Evolutionary conservation across 768 basidiomycete genomes (phyloP), one percentile per base, ranked within the genome.

Genomic region (Mycena rebaudengoi): DNA sequence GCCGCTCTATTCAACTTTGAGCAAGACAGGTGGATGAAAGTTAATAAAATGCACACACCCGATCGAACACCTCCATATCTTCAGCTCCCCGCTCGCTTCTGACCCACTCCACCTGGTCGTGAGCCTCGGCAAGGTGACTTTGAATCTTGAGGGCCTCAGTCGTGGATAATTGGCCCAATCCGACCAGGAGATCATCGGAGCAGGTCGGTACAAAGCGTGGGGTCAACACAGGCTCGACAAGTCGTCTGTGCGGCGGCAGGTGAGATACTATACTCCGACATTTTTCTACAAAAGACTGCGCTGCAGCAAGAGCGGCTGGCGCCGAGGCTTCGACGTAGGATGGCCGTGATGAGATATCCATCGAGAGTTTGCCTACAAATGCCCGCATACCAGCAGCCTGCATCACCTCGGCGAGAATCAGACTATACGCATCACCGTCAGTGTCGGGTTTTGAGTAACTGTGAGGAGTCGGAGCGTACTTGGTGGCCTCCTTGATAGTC

Each of bases 191-290:
- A 43, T 84, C 86, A 50, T 91, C 81, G 2, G 92, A 91, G 73
- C 94, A 96, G 0, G 94, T 94, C 1, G 95, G 95, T 3, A 96
- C 89, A 66, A 96, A 97, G 18, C 95, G 87, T 0, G 95, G 95
- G 0, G 95, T 96, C 56, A 97, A 75, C 11, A 96, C 92, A 1
- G 95, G 95, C 59, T 91, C 85, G 5, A 95, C 84, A 10, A 93
- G 81, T 11, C 83, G 81, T 43, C 73, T 70, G 66, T 87, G 82
- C 3, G 71, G 48, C 0, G 83, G 83, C 1, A 87, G 72, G 21
- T 76, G 58, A 5, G 78, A 69, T 5, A 79, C 76, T 10, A 85
- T 72, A 1, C 75, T 70, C 26, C 71, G 74, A 52, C 91, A 89
- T 23, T 73, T 75, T 4, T 80, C 71, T 43, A 90, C 83, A 68